Conservation (phyloP, 257 asterid species). For the Capsicum baccatum region DNA sequence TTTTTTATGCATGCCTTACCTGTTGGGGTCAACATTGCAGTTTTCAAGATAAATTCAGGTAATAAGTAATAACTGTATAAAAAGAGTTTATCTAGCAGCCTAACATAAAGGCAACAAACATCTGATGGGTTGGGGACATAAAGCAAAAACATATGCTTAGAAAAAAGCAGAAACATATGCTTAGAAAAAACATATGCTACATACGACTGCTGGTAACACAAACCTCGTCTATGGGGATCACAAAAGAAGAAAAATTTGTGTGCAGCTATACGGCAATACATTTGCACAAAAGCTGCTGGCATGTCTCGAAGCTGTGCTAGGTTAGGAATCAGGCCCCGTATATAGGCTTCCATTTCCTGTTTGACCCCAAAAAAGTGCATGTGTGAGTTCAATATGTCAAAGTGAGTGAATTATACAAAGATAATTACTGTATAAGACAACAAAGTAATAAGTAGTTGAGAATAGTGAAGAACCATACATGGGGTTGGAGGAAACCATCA, state of each 20-base stretch:
- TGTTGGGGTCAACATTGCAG: conserved; percentile 43
- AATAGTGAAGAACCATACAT: conserved; percentile 58
- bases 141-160: not conserved
- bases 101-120: not conserved
- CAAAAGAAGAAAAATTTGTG: conserved; percentile 99
- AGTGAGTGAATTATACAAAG: not conserved
- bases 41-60: conserved; percentile 29
- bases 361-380: conserved; percentile 7
- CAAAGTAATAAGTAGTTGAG: conserved; percentile 26
- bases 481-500: conserved; percentile 98
- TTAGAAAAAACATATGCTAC: not conserved
- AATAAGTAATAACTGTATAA: not conserved
- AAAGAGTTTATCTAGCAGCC: not conserved
- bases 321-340: conserved; percentile 96
- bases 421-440: not conserved
- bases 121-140: conserved; percentile 17
- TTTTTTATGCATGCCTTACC: conserved; percentile 99
- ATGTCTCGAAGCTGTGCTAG: conserved; percentile 92
- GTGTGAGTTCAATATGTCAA: not conserved
- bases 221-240: conserved; percentile 98
- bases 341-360: conserved; percentile 97
- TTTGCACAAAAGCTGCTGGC: conserved; percentile 92
- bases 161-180: not conserved
- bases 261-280: conserved; percentile 99
- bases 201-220: conserved; percentile 8